phyloP scores from a whole-genome alignment of 768 basidiomycete genomes.

The Xerocomellus amylosporus region DNA sequence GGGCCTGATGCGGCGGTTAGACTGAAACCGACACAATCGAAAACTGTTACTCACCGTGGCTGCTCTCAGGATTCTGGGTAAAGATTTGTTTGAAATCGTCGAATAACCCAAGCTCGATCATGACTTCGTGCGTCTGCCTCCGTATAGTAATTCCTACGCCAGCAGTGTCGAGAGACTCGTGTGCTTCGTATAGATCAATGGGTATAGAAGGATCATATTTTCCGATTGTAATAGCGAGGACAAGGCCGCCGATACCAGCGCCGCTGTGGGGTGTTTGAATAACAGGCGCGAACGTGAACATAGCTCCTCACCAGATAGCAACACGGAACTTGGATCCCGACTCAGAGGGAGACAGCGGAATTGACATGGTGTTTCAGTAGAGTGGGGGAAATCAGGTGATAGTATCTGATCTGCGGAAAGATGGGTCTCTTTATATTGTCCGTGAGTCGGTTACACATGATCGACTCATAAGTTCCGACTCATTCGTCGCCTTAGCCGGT shows the following conservation, averaged over 20 bases:
- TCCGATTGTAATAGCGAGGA: constrained; percentile 39
- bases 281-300: too few species aligned
- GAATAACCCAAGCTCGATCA: constrained; percentile 42
- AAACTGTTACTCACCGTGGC: constrained; percentile 4
- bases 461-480: too few species aligned
- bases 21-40: constrained; percentile 6
- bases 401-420: too few species aligned
- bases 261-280: constrained; percentile 22
- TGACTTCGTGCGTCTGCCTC: constrained; percentile 42
- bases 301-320: constrained; percentile 20
- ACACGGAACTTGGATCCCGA: constrained; percentile 15
- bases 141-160: constrained; percentile 47
- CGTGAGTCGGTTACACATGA: neutral
- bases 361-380: neutral
- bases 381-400: too few species aligned
- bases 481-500: neutral
- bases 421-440: neutral
- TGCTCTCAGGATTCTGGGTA: constrained; percentile 2
- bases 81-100: constrained; percentile 29
- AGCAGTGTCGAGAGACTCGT: constrained; percentile 35
- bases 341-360: neutral
- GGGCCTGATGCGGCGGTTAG: constrained; percentile 23
- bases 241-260: constrained; percentile 43
- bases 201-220: constrained; percentile 31
- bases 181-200: constrained; percentile 47